Evolutionary conservation across 768 basidiomycete genomes (phyloP).

Genomic region (Lactifluus pinguis): DNA sequence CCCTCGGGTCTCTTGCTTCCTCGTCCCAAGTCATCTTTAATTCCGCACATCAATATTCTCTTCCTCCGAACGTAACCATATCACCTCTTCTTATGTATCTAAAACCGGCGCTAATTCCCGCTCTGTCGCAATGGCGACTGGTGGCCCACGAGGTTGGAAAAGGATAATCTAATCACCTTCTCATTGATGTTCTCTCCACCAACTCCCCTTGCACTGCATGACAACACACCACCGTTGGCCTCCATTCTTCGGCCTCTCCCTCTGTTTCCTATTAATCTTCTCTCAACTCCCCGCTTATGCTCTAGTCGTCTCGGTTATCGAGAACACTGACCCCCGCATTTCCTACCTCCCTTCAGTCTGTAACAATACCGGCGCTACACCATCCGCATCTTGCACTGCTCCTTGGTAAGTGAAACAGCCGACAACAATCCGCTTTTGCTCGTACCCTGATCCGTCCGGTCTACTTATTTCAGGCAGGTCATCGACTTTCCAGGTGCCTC

Average conservation of each 20-base stretch:
- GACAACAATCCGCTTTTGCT: background rate
- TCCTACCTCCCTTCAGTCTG: conserved; percentile 18
- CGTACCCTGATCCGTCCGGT: background rate
- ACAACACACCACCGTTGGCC: conserved; percentile 1
- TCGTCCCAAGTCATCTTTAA: background rate
- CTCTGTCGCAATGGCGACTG: conserved; percentile 19
- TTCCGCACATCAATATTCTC: background rate
- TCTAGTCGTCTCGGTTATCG: conserved; percentile 5
- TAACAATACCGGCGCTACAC: background rate
- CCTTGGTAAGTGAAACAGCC: conserved; percentile 7
- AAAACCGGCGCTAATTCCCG: conserved; percentile 2
- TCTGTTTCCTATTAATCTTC: background rate
- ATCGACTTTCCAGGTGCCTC: conserved; percentile 12
- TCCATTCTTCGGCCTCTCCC: background rate
- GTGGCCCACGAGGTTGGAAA: background rate
- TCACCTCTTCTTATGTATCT: background rate
- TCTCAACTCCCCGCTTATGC: background rate
- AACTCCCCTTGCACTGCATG: conserved; percentile 9
- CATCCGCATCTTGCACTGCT: conserved; percentile 1
- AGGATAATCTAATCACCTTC: conserved; percentile 4
- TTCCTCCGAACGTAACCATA: background rate
- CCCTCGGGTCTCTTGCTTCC: background rate
- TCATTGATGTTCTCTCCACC: conserved; percentile 7
- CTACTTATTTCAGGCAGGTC: conserved; percentile 12
- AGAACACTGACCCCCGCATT: conserved; percentile 17